phyloP scores from a whole-genome alignment of 2,329 filamentous ascomycete genomes.

The Aspergillus candidus region DNA sequence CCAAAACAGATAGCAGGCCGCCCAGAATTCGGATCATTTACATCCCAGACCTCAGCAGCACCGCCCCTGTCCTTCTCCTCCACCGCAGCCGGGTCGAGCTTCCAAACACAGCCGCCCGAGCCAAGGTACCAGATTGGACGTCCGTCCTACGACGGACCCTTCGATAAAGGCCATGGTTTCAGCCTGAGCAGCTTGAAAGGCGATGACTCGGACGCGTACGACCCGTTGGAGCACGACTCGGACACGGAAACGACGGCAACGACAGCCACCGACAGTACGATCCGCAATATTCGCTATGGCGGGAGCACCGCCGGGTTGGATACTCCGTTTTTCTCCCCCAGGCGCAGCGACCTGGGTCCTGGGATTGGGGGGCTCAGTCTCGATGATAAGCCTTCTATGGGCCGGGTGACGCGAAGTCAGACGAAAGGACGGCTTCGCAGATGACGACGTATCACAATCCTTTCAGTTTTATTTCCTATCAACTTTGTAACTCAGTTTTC shows the following conservation, averaged over 20 bases:
- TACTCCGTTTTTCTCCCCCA: conserved; percentile 22
- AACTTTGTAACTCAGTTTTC: neutral
- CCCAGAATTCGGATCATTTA: conserved; percentile 16
- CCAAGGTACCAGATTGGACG: conserved; percentile 19
- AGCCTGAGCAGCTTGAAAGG: conserved; percentile 27
- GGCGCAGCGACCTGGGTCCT: conserved; percentile 27
- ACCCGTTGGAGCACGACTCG: conserved; percentile 29
- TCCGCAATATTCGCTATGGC: conserved; percentile 33
- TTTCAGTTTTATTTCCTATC: neutral
- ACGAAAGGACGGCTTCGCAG: conserved; percentile 19
- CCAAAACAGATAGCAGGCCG: conserved; percentile 9
- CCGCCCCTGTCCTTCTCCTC: conserved; percentile 29
- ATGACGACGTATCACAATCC: conserved; percentile 2
- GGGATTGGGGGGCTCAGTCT: conserved; percentile 30
- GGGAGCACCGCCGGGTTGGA: conserved; percentile 14
- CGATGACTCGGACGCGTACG: conserved; percentile 27
- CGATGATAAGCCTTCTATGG: conserved; percentile 24
- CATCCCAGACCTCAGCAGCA: conserved; percentile 12
- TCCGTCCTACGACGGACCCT: conserved; percentile 14
- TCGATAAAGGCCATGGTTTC: conserved; percentile 25
- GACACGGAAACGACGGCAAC: conserved; percentile 34
- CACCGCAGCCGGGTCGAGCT: conserved; percentile 21
- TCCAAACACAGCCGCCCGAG: conserved; percentile 21
- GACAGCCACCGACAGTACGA: conserved; percentile 28
- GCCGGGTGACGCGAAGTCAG: conserved; percentile 33